Evolutionary conservation across 2,329 filamentous ascomycete species (phyloP), one percentile per base, ranked within the genome.

Genomic region (Arthrobotrys conoides): DNA sequence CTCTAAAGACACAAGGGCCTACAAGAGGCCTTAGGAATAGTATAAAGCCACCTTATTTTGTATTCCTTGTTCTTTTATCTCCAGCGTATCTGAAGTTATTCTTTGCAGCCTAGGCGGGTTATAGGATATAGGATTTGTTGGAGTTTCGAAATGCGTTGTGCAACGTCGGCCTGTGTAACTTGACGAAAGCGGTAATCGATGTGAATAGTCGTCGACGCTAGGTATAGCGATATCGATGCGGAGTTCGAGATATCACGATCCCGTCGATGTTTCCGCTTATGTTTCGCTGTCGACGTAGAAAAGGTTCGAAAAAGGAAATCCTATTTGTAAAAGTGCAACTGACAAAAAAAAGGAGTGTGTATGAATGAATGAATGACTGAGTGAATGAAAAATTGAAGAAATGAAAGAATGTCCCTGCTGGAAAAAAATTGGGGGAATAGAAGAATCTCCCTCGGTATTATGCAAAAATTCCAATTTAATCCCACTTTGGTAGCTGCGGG

Each of bases 401-500:
- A 51, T 64, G 51, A 33, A 55, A n/a, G 48, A 24, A 51, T 51
- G 48, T 24, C 20, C 46, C 48, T 51, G n/a, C 48, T 22, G 12
- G 16, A 51, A 61, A 44, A 61, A 18, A 30, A 30, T 3, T 30
- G 3, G 24, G 36, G 44, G 27, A 27, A 49, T 24, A 38, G 44
- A 38, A 10, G 49, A 55, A 69, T 46, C 46, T 18, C 44, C 44
- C 63, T 36, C 38, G 30, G 64, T 72, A 41, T 66, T 38, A 51
- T 73, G 24, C 61, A 55, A 67, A 68, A 71, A 63, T 48, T 48
- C 51, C 27, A 71, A 48, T 67, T 71, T 68, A 77, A 68, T 77
- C 73, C 73, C 65, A 67, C 73, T 77, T 77, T 61, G 67, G 73
- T 67, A 77, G 66, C 30, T 77, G 66, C 61, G 53, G 57, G 27